Conservation (phyloP, 805 yeast species). For the Candida palmyrensis region DNA sequence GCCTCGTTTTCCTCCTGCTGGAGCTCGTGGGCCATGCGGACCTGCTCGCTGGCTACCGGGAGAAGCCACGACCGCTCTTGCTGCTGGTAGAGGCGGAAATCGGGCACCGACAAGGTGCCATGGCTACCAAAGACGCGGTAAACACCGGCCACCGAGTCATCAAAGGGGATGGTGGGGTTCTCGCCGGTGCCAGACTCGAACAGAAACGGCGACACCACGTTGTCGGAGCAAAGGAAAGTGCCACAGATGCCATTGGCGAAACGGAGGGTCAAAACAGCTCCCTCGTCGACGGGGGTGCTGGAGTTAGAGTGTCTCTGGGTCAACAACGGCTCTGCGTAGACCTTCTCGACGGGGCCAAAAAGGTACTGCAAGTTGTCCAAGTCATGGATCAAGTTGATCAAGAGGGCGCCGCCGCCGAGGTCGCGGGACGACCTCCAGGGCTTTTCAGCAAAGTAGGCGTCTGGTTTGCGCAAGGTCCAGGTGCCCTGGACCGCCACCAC, state of each 20-base stretch:
- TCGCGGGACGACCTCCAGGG: constrained; percentile 27
- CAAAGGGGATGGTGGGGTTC: constrained; percentile 30
- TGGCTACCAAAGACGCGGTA: constrained; percentile 35
- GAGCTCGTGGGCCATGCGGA: constrained; percentile 12
- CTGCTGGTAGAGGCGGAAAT: constrained; percentile 29
- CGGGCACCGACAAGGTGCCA: constrained; percentile 36
- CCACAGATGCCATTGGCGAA: constrained; percentile 30
- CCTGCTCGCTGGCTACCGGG: constrained; percentile 13
- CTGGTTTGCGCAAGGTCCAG: constrained; percentile 33
- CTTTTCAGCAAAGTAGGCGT: constrained; percentile 24
- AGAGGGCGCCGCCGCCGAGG: constrained; percentile 32
- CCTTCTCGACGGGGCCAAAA: constrained; percentile 33
- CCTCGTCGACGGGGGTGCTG: constrained; percentile 27
- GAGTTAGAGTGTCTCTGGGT: constrained; percentile 22
- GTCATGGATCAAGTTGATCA: constrained; percentile 36
- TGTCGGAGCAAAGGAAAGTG: constrained; percentile 34
- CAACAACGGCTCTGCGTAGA: constrained; percentile 30
- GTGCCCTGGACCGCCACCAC: constrained; percentile 34
- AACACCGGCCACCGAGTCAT: constrained; percentile 24
- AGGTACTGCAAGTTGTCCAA: constrained; percentile 32
- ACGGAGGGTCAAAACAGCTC: constrained; percentile 28
- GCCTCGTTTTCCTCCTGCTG: constrained; percentile 4
- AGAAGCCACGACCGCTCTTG: constrained; percentile 18
- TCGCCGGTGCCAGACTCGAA: constrained; percentile 37
- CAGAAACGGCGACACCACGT: constrained; percentile 32